phyloP scores from a whole-genome alignment of 2,329 filamentous ascomycete species.

The Stachybotrys elegans region DNA sequence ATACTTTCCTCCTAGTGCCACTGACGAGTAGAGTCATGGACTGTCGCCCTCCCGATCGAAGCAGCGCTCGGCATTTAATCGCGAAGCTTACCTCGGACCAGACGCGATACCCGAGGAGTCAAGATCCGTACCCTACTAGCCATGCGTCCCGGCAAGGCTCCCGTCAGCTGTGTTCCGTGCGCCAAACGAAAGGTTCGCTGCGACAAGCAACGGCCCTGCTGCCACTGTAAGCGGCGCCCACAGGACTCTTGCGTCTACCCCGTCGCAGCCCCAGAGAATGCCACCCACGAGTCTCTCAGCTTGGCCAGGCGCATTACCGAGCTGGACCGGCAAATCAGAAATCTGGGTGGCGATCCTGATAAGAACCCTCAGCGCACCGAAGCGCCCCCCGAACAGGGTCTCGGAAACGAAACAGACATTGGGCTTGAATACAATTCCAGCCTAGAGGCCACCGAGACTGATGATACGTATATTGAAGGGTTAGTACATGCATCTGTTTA shows the following conservation, averaged over 20 bases:
- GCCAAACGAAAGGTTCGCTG: slow-evolving; percentile 4
- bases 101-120: no score
- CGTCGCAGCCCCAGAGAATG: no score
- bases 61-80: no score
- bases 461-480: slow-evolving; percentile 3
- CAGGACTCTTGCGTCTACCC: slow-evolving; percentile 2
- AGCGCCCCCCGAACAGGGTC: background rate
- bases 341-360: background rate
- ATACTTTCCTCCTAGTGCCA: no score
- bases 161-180: slow-evolving; percentile 4
- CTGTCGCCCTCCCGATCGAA: no score
- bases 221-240: slow-evolving; percentile 3
- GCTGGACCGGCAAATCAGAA: slow-evolving; percentile 1
- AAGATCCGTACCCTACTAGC: no score
- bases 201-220: slow-evolving; percentile 3
- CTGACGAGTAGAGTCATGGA: no score
- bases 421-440: background rate
- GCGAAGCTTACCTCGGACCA: no score
- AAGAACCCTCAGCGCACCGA: background rate
- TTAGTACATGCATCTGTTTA: no score
- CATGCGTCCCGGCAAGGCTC: slow-evolving; percentile 4
- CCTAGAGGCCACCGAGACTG: background rate
- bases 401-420: background rate
- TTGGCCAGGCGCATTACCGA: background rate
- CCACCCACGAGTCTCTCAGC: background rate